phyloP scores from a whole-genome alignment of 352 stramenopile species.

The Globisporangium viniferum region DNA sequence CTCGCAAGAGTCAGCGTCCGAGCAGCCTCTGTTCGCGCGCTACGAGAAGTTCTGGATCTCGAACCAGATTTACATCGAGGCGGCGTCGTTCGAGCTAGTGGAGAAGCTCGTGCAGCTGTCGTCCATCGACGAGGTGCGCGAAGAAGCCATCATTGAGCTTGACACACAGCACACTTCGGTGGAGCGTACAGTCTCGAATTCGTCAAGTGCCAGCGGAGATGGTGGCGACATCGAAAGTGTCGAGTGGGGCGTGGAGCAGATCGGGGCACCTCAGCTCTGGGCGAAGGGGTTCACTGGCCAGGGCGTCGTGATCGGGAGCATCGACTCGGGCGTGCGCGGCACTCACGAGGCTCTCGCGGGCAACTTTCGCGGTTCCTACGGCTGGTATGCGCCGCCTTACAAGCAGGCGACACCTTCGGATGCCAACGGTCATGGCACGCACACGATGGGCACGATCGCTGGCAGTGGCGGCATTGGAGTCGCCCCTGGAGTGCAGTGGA shows the following conservation, averaged over 20 bases:
- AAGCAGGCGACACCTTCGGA: constrained; percentile 13
- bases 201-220: too few species aligned
- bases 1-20: constrained; percentile 5
- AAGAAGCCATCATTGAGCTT: constrained; percentile 10
- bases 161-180: background rate
- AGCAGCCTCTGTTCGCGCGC: constrained; percentile 14
- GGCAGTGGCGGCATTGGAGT: constrained; percentile 16
- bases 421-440: constrained; percentile 15
- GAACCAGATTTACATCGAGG: constrained; percentile 26
- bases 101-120: constrained; percentile 20
- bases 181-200: too few species aligned
- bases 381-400: constrained; percentile 18
- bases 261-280: constrained; percentile 12
- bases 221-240: background rate
- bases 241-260: constrained; percentile 19
- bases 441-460: constrained; percentile 18
- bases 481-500: constrained; percentile 15
- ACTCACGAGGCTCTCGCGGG: constrained; percentile 13
- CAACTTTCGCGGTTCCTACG: constrained; percentile 15
- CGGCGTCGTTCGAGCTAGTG: constrained; percentile 22
- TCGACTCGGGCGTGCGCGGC: constrained; percentile 18
- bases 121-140: constrained; percentile 15
- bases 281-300: constrained; percentile 10
- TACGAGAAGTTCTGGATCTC: constrained; percentile 30
- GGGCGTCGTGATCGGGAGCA: constrained; percentile 17